Evolutionary conservation across 345 rosid species (phyloP).

Genomic region (Aegle marmelos): DNA sequence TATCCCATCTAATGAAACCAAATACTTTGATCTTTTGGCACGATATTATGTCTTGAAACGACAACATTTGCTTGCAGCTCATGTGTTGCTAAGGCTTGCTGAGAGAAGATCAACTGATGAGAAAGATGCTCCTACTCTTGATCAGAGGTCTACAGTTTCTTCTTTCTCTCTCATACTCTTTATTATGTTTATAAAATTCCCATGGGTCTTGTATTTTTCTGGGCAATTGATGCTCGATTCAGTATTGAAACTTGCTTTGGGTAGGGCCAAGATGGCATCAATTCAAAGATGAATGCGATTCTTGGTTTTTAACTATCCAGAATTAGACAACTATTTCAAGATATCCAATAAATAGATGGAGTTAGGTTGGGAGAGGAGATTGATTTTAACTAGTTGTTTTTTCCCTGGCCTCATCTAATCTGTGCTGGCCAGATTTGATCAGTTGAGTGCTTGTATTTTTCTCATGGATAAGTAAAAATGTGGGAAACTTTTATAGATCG

Average conservation of each 20-base stretch:
- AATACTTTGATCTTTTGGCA: constrained; percentile 85
- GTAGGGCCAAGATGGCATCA: background rate
- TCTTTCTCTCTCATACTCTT: background rate
- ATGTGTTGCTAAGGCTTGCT: constrained; percentile 83
- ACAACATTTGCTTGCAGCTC: constrained; percentile 95
- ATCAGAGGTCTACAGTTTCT: constrained; percentile 60
- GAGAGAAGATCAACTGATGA: constrained; percentile 71
- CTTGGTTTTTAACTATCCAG: background rate
- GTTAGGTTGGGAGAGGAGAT: background rate
- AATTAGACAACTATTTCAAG: background rate
- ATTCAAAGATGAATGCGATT: background rate
- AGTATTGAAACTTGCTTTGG: background rate
- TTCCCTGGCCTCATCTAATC: background rate
- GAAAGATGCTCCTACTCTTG: constrained; percentile 64
- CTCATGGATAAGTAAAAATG: background rate
- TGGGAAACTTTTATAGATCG: background rate
- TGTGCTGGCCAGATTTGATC: background rate
- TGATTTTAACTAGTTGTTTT: background rate
- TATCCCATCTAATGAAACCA: constrained; percentile 61
- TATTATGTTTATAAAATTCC: background rate
- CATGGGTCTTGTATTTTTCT: background rate
- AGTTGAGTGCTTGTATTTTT: background rate
- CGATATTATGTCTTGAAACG: constrained; percentile 89
- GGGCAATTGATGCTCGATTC: background rate
- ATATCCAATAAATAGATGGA: background rate